phyloP scores from a whole-genome alignment of 2,329 filamentous ascomycete genomes.

The Pseudogymnoascus sp. region DNA sequence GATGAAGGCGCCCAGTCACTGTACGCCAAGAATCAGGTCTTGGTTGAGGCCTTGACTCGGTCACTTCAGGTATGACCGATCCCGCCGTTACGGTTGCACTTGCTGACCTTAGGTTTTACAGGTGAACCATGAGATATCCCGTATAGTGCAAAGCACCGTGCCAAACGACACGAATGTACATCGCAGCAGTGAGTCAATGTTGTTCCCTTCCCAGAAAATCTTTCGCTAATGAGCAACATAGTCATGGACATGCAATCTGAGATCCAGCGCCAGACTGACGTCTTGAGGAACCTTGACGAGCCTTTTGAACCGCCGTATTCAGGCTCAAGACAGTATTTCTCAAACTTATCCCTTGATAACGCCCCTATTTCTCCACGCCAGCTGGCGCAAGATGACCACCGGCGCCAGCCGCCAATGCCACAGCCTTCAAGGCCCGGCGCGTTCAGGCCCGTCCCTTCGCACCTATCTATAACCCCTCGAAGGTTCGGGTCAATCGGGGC shows the following conservation, averaged over 20 bases:
- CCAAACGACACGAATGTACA: slow-evolving; percentile 71
- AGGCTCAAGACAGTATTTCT: slow-evolving; percentile 58
- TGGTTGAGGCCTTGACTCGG: slow-evolving; percentile 72
- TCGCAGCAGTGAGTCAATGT: slow-evolving; percentile 61
- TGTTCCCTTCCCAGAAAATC: slow-evolving; percentile 14
- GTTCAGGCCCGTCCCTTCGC: slow-evolving; percentile 74
- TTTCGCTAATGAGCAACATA: slow-evolving; percentile 29
- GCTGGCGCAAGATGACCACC: slow-evolving; percentile 73
- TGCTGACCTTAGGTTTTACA: slow-evolving; percentile 37
- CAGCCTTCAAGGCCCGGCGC: slow-evolving; percentile 52
- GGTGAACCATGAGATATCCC: slow-evolving; percentile 79
- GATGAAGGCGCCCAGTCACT: slow-evolving; percentile 77
- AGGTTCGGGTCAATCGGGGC: slow-evolving; percentile 81
- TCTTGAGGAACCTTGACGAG: slow-evolving; percentile 50
- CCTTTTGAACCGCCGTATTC: slow-evolving; percentile 59
- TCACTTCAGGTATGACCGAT: slow-evolving; percentile 51
- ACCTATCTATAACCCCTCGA: slow-evolving; percentile 65
- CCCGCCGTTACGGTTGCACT: slow-evolving; percentile 10
- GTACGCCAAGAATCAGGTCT: slow-evolving; percentile 69
- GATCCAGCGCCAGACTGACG: slow-evolving; percentile 53
- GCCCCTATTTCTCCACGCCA: slow-evolving; percentile 82
- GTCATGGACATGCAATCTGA: slow-evolving; percentile 50
- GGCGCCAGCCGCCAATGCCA: slow-evolving; percentile 59
- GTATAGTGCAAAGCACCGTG: slow-evolving; percentile 63
- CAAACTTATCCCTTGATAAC: slow-evolving; percentile 54